Evolutionary conservation across 2,329 filamentous ascomycete genomes (phyloP).

Genomic region (Endocalyx cinctus): DNA sequence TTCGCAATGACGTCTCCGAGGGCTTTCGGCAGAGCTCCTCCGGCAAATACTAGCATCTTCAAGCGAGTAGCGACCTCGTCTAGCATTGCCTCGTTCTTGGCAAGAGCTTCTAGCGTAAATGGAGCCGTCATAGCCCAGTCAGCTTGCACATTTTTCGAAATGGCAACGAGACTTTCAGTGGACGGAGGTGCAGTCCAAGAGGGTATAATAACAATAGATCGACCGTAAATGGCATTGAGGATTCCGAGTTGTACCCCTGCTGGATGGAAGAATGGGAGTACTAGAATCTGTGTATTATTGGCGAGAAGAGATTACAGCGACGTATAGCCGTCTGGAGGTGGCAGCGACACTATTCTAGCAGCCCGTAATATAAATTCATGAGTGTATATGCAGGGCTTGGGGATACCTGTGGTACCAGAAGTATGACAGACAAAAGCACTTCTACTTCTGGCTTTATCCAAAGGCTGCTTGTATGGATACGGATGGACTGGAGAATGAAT

Average conservation of each 20-base stretch:
- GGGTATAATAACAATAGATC: constrained; percentile 5
- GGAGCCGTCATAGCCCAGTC: constrained; percentile 1
- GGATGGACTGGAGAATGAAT: not conserved
- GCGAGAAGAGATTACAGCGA: constrained; percentile 1
- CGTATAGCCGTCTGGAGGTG: constrained; percentile 5
- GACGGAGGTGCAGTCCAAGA: constrained; percentile 6
- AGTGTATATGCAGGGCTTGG: constrained; percentile 22
- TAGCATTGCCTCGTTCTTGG: not conserved
- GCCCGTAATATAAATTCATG: constrained; percentile 9
- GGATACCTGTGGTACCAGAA: constrained; percentile 7
- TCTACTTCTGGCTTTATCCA: constrained; percentile 1
- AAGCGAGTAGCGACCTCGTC: constrained; percentile 10
- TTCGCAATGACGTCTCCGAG: constrained; percentile 24
- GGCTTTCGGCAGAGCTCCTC: constrained; percentile 22
- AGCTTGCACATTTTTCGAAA: not conserved
- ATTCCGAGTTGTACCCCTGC: constrained; percentile 11
- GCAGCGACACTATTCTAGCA: constrained; percentile 4
- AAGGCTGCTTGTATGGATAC: constrained; percentile 1
- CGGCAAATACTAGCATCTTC: constrained; percentile 20
- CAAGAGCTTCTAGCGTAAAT: not conserved
- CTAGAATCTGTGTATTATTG: constrained; percentile 1
- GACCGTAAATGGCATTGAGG: constrained; percentile 5
- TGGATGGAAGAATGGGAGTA: constrained; percentile 19
- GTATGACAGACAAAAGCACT: constrained; percentile 6
- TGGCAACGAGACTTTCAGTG: constrained; percentile 2